Evolutionary conservation across 2,329 filamentous ascomycete genomes (phyloP), one percentile per base, ranked within the genome.

Genomic region (Zasmidium citrigriseum): DNA sequence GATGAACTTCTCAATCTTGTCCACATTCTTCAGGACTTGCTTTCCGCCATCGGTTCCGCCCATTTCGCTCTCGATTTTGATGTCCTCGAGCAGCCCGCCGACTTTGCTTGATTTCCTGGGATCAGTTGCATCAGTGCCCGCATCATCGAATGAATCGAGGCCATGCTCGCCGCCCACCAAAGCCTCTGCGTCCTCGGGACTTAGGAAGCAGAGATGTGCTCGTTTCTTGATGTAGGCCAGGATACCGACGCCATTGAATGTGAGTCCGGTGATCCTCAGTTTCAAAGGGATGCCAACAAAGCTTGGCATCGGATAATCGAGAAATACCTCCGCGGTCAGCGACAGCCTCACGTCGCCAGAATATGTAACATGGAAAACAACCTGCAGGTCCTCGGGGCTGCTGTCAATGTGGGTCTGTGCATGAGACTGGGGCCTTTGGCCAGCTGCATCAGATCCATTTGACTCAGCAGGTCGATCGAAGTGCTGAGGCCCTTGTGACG

Each of bases 261-360:
- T 92, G 60, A 99, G 77, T 0, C 95, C 95, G 0, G 95, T 98
- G 66, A 99, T 96, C 73, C 93, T 96, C 23, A 99, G 82, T 74
- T 95, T 93, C 48, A 99, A 83, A 1, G 95, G 95, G 61, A 99
- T 93, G 12, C 93, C 92, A 2, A 98, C 93, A 70, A 99, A 99
- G 78, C 91, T 96, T 44, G 93, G 93, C 91, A 98, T 98, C 0
- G 95, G 95, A 73, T 99, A 99, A 76, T 99, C 95, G 29, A 99
- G 86, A 27, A 98, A 81, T 45, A 99, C 96, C 76, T 98, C 93
- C 0, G 95, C 93, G 22, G 95, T 98, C 51, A 99, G 81, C 61
- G 92, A 91, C 57, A 99, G 83, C 65, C 88, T 87, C 58, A 99
- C 83, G 70, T 97, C 89, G 27, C 95, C 95, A 2, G 88, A 85